A percentile compares a stretch with the other conserved stretches of the same genome.
phyloP scores from a whole-genome alignment of 2,329 filamentous ascomycete species.

The Phaeosphaeria sp. region DNA sequence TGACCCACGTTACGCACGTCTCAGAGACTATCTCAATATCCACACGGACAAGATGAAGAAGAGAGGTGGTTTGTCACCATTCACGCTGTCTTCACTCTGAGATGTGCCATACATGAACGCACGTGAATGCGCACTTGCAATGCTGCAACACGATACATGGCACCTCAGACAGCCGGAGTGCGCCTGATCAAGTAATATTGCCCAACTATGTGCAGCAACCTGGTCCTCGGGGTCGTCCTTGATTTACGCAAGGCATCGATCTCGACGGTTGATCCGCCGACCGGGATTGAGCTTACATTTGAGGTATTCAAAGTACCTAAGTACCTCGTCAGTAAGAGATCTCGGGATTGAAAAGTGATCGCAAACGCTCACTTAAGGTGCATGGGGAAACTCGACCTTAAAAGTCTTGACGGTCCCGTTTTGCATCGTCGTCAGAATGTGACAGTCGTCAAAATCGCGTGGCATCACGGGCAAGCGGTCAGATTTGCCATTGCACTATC shows the following conservation, averaged over 20 bases:
- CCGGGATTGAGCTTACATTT: conserved; percentile 21
- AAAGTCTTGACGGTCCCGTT: background rate
- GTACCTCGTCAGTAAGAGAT: conserved; percentile 12
- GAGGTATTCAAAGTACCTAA: conserved; percentile 22
- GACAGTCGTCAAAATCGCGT: background rate
- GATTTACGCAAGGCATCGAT: conserved; percentile 7
- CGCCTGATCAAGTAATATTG: background rate
- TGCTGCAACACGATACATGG: background rate
- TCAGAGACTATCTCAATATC: background rate
- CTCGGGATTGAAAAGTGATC: background rate
- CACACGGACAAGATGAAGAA: background rate
- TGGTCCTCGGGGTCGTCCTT: conserved; percentile 2
- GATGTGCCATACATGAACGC: conserved; percentile 14
- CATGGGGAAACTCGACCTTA: background rate
- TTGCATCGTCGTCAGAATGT: background rate
- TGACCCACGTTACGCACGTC: background rate
- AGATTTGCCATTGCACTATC: background rate
- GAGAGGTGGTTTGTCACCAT: background rate
- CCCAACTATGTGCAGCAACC: conserved; percentile 1
- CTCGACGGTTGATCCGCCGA: conserved; percentile 16
- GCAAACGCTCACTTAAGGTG: background rate
- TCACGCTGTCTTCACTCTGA: conserved; percentile 24
- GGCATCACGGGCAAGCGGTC: background rate
- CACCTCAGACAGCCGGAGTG: conserved; percentile 8
- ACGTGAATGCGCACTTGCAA: conserved; percentile 9